These are phyloP conservation scores for Lantana camara DNA, from an alignment of 257 asterid genomes.

Conservation along the genomic window DNA sequence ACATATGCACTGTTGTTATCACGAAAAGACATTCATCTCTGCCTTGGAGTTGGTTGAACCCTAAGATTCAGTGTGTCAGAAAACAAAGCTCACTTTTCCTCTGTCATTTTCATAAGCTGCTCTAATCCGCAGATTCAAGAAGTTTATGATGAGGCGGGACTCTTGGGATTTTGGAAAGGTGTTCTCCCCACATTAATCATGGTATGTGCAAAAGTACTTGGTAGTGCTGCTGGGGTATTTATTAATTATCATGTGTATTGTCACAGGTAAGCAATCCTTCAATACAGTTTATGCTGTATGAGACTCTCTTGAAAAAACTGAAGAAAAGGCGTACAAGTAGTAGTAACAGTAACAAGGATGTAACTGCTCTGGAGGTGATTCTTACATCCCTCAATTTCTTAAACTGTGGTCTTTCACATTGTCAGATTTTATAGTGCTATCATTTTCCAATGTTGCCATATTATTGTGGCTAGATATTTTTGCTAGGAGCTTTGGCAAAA, in stretches of 20 bases:
- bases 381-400: constrained; percentile 15
- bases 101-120: constrained; percentile 19
- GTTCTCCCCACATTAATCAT: constrained; percentile 90
- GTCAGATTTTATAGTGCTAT: background rate
- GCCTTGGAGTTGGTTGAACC: constrained; percentile 20
- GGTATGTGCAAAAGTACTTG: constrained; percentile 58
- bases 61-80: background rate
- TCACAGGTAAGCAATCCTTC: constrained; percentile 96
- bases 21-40: background rate
- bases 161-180: constrained; percentile 94
- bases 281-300: constrained; percentile 94
- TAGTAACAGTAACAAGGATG: constrained; percentile 47
- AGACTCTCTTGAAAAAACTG: constrained; percentile 84
- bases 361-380: constrained; percentile 83
- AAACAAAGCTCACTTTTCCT: constrained; percentile 10
- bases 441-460: constrained; percentile 16
- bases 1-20: background rate
- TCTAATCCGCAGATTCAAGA: constrained; percentile 74
- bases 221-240: constrained; percentile 29
- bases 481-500: constrained; percentile 98
- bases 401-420: background rate
- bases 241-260: constrained; percentile 38
- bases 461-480: constrained; percentile 59
- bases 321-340: constrained; percentile 59
- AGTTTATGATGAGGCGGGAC: constrained; percentile 85